These are phyloP conservation scores for Chalciporus piperatus DNA, from an alignment of 768 basidiomycete species.

Conservation along the genomic window DNA sequence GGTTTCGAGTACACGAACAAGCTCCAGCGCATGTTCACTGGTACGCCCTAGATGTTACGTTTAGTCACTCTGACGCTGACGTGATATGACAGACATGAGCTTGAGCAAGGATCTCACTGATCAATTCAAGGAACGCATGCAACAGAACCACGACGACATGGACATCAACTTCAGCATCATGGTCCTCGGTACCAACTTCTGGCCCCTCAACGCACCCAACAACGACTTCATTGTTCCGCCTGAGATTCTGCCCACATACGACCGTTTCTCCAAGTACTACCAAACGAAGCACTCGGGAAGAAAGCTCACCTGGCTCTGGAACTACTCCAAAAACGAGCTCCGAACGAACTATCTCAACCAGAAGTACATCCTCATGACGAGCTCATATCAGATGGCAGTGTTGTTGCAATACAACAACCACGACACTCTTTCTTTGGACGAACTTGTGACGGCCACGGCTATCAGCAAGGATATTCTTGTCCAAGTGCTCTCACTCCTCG, in stretches of 20 bases:
- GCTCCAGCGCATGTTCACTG: constrained; percentile 94
- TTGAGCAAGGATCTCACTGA: constrained; percentile 94
- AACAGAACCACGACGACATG: constrained; percentile 79
- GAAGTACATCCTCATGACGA: constrained; percentile 95
- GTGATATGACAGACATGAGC: constrained; percentile 73
- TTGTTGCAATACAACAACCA: constrained; percentile 90
- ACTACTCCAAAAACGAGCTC: constrained; percentile 95
- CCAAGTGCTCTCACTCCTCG: constrained; percentile 59
- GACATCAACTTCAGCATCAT: constrained; percentile 90
- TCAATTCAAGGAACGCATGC: constrained; percentile 91
- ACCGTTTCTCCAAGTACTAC: constrained; percentile 91
- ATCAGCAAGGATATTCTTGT: constrained; percentile 79
- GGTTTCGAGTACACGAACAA: constrained; percentile 98
- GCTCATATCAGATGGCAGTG: constrained; percentile 94
- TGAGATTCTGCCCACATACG: constrained; percentile 84
- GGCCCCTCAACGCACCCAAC: constrained; percentile 83
- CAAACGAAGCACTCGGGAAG: constrained; percentile 91
- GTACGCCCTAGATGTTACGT: constrained; percentile 37
- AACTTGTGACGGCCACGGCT: constrained; percentile 74
- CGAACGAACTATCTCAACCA: constrained; percentile 90
- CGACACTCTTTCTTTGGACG: constrained; percentile 80
- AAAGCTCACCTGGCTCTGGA: constrained; percentile 98
- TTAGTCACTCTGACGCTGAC: constrained; percentile 1
- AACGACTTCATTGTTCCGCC: constrained; percentile 88
- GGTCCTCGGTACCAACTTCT: constrained; percentile 94